Conservation (phyloP, 345 rosid species). For the Sonneratia alba region DNA sequence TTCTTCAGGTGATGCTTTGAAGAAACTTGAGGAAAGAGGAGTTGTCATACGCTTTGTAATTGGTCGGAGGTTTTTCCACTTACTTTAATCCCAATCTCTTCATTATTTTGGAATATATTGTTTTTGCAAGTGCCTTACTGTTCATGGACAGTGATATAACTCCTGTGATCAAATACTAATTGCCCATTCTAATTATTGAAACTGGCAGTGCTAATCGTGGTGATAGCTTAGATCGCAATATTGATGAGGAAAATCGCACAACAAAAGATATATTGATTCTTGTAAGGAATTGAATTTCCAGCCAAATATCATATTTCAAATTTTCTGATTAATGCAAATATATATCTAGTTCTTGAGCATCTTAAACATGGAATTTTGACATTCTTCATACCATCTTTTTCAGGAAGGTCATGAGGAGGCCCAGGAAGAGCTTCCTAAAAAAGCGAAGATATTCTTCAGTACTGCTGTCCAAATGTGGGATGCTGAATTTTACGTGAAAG, state of each 20-base stretch:
- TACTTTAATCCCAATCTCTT: slow-evolving; percentile 3
- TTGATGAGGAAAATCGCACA: slow-evolving; percentile 54
- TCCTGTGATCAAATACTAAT: background rate
- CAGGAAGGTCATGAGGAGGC: slow-evolving; percentile 98
- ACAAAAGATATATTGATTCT: slow-evolving; percentile 82
- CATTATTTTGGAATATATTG: background rate
- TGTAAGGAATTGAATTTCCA: slow-evolving; percentile 37
- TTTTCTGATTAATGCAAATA: background rate
- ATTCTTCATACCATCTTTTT: slow-evolving; percentile 9
- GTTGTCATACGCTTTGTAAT: slow-evolving; percentile 78
- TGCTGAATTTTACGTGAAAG: slow-evolving; percentile 87
- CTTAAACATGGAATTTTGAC: background rate
- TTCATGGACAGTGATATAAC: background rate
- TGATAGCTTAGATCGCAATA: slow-evolving; percentile 86
- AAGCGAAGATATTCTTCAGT: slow-evolving; percentile 76
- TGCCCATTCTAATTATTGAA: slow-evolving; percentile 5
- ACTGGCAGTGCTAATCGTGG: slow-evolving; percentile 83
- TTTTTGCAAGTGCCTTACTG: background rate
- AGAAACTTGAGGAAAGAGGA: slow-evolving; percentile 86
- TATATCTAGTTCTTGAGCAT: background rate
- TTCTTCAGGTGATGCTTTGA: slow-evolving; percentile 60
- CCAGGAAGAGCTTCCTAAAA: slow-evolving; percentile 80
- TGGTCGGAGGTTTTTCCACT: slow-evolving; percentile 72
- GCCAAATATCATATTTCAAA: background rate
- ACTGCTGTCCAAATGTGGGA: slow-evolving; percentile 89